Percentiles rank a stretch among this genome's conserved stretches.
Conservation (phyloP, 257 asterid species). For the Jaltomata sinuosa region DNA sequence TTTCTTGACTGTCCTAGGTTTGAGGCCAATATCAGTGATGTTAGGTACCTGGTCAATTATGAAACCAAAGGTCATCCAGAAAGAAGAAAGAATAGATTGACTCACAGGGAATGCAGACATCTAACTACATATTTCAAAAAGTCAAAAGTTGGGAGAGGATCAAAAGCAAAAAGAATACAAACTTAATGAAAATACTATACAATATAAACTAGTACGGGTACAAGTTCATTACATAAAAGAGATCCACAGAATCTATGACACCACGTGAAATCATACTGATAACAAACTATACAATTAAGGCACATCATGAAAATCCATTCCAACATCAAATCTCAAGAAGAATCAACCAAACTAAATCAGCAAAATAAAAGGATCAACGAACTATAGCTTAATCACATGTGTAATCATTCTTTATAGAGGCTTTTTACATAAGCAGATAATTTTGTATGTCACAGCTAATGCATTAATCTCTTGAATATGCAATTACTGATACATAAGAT, state of each 20-base stretch:
- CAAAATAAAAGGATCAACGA: background rate
- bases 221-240: background rate
- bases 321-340: background rate
- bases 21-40: slow-evolving; percentile 82
- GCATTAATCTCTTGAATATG: background rate
- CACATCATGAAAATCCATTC: background rate
- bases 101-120: background rate
- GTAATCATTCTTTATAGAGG: background rate
- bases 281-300: background rate
- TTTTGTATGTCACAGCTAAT: background rate
- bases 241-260: background rate
- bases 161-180: background rate
- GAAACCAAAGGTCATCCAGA: too few relatives aligned
- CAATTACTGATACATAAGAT: background rate
- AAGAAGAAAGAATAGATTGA: background rate
- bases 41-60: slow-evolving; percentile 50
- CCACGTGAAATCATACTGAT: background rate
- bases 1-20: slow-evolving; percentile 72
- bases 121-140: background rate
- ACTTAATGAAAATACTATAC: background rate
- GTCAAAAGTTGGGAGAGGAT: background rate
- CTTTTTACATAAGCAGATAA: background rate
- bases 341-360: background rate
- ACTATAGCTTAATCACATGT: background rate
- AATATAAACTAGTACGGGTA: background rate